phyloP scores from a whole-genome alignment of 352 stramenopile genomes.

The Globisporangium polare region DNA sequence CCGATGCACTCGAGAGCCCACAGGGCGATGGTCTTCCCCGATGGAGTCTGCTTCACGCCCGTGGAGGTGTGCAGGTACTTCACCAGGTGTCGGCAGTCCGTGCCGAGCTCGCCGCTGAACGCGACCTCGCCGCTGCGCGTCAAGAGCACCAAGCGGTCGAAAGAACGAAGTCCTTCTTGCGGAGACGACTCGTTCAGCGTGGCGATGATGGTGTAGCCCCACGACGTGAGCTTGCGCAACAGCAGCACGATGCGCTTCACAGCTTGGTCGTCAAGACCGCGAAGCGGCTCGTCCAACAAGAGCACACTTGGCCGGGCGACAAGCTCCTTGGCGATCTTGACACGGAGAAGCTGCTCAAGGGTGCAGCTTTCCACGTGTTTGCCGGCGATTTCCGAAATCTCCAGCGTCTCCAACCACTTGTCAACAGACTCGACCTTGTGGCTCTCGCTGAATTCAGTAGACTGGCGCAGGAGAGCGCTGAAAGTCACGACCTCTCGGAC shows the following conservation, averaged over 20 bases:
- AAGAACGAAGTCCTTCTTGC: conserved; percentile 13
- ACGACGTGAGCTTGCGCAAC: conserved; percentile 9
- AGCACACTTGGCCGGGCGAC: conserved; percentile 53
- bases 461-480: conserved; percentile 50
- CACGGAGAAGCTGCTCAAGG: conserved; percentile 17
- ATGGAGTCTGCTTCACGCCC: conserved; percentile 15
- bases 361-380: conserved; percentile 12
- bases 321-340: conserved; percentile 70
- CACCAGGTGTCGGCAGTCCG: conserved; percentile 14
- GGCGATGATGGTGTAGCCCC: conserved; percentile 14
- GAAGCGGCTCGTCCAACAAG: conserved; percentile 71
- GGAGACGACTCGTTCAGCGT: conserved; percentile 16
- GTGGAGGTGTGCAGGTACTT: conserved; percentile 12
- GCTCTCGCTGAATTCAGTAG: conserved; percentile 7
- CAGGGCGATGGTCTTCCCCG: conserved; percentile 6
- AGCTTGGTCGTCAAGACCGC: conserved; percentile 58
- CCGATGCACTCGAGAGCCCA: conserved; percentile 19
- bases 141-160: conserved; percentile 19
- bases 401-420: conserved; percentile 13
- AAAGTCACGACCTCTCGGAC: conserved; percentile 77
- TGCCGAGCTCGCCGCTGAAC: conserved; percentile 20
- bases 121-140: conserved; percentile 14
- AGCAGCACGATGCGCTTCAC: conserved; percentile 29
- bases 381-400: conserved; percentile 20
- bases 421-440: conserved; percentile 9